These are phyloP conservation scores for Pseudocercospora eumusae DNA, from an alignment of 2,329 filamentous ascomycete genomes.

Conservation along the genomic window DNA sequence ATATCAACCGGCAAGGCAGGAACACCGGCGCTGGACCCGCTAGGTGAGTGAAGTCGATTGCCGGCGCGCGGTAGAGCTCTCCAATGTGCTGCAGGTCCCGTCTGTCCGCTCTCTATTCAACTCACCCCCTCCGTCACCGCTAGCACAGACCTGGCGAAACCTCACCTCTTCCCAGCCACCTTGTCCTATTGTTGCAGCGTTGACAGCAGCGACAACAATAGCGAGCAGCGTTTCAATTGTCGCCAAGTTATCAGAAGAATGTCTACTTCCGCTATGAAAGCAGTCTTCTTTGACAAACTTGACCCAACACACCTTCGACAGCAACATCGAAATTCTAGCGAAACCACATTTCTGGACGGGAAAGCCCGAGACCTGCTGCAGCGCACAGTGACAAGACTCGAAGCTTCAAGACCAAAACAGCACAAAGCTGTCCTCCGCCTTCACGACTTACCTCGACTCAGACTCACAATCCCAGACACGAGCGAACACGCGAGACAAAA, in stretches of 20 bases:
- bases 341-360: not conserved
- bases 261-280: not conserved
- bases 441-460: constrained; percentile 4
- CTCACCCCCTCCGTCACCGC: not conserved
- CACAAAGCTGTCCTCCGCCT: not conserved
- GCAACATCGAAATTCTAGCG: not conserved
- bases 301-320: not conserved
- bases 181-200: not conserved
- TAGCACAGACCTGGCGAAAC: not conserved
- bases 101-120: not conserved
- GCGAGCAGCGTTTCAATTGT: not conserved
- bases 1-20: not conserved
- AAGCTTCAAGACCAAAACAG: constrained; percentile 10
- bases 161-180: not conserved
- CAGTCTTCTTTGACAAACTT: not conserved
- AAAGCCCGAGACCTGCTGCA: constrained; percentile 9
- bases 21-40: not conserved
- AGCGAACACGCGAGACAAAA: not conserved
- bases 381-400: constrained; percentile 10
- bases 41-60: not conserved
- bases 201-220: constrained; percentile 2
- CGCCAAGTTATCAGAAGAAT: not conserved
- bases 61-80: not conserved
- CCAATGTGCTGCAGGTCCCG: not conserved
- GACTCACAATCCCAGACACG: constrained; percentile 7